These are phyloP conservation scores for Colletotrichum sp. DNA, from an alignment of 2,329 filamentous ascomycete genomes.

Conservation along the genomic window DNA sequence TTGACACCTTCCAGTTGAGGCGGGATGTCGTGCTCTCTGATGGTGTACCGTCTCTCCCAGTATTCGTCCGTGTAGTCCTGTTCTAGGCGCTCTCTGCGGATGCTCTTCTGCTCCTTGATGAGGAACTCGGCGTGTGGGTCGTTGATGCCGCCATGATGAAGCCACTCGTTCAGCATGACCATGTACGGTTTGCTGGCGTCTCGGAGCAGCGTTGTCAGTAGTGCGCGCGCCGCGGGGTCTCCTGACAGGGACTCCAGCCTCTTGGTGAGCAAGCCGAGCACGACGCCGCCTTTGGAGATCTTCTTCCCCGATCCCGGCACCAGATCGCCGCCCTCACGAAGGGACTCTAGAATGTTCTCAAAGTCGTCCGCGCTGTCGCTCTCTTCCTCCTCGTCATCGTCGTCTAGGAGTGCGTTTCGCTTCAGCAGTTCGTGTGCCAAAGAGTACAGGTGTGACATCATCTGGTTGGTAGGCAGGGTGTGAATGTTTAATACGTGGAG, in stretches of 20 bases:
- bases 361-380: conserved; percentile 82
- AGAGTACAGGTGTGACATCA: conserved; percentile 88
- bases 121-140: conserved; percentile 95
- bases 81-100: conserved; percentile 86
- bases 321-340: conserved; percentile 86
- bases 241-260: conserved; percentile 89
- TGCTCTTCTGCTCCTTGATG: conserved; percentile 95
- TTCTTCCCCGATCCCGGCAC: conserved; percentile 82
- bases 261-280: conserved; percentile 86
- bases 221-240: conserved; percentile 82
- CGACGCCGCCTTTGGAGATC: conserved; percentile 94
- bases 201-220: conserved; percentile 82
- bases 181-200: conserved; percentile 96
- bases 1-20: conserved; percentile 90
- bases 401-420: conserved; percentile 85
- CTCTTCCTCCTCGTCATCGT: conserved; percentile 73
- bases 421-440: conserved; percentile 87
- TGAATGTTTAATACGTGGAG: conserved; percentile 93
- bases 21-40: conserved; percentile 88
- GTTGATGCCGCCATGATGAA: conserved; percentile 93
- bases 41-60: conserved; percentile 97
- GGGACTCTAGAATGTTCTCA: conserved; percentile 89
- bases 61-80: conserved; percentile 99
- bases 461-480: conserved; percentile 87
- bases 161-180: conserved; percentile 98